Percentiles rank a stretch among this genome's conserved stretches.
phyloP scores from a whole-genome alignment of 208 protist genomes.

The Leishmania major region DNA sequence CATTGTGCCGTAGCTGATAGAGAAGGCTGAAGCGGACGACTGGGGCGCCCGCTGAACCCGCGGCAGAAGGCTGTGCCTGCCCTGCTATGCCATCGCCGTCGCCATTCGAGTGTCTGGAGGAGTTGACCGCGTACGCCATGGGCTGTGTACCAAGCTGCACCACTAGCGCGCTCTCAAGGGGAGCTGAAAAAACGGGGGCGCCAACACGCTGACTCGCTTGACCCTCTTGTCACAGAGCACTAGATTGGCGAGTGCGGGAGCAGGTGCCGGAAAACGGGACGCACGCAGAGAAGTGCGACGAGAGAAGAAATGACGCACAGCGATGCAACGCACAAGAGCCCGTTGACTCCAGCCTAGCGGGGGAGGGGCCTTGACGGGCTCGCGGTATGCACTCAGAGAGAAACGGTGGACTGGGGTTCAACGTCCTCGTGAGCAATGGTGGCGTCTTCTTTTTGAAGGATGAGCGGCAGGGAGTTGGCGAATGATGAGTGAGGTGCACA shows the following conservation, averaged over 20 bases:
- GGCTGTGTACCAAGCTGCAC: background rate
- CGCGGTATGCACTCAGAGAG: background rate
- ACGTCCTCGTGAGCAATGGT: background rate
- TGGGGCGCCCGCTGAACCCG: background rate
- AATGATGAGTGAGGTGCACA: background rate
- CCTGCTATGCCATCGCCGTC: background rate
- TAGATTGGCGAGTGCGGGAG: background rate
- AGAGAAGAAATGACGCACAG: background rate
- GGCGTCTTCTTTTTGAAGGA: background rate
- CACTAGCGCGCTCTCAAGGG: background rate
- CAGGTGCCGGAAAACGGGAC: background rate
- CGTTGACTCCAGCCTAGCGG: background rate
- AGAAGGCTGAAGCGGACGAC: slow-evolving; percentile 45
- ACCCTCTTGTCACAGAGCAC: background rate
- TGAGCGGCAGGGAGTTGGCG: background rate
- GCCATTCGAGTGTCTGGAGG: background rate
- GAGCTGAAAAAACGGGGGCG: background rate
- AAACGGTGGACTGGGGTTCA: background rate
- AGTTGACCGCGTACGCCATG: background rate
- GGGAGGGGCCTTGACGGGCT: slow-evolving; percentile 5
- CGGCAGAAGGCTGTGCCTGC: background rate
- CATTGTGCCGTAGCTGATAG: slow-evolving; percentile 30
- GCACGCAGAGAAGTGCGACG: background rate
- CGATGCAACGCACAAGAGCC: background rate
- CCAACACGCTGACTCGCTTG: background rate